Base-by-base conservation (phyloP, 352 stramenopile genomes). In the Phytophthora tentaculata region DNA sequence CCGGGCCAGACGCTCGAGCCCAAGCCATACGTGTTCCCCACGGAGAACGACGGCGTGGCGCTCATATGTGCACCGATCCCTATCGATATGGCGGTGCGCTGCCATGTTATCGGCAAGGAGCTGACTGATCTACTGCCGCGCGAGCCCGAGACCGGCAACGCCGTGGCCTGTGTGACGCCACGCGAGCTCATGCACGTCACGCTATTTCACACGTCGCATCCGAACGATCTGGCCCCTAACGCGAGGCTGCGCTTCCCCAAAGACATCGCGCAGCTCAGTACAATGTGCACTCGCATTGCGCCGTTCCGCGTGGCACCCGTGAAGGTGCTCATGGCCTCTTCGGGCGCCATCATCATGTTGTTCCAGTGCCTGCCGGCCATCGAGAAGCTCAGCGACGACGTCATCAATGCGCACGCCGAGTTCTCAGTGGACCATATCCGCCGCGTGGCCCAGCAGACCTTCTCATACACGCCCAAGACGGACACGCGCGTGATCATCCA, bases 191-290 rank as follows among this genome's bases (percentile, higher is more conserved):
- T 94, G 85, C 85, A 94, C 68, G 67, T 94, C 63, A 94, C 85
- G 56, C 69, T 94, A 8, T 91, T 90, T 64, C 85, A 94, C 71
- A 91, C 85, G 48, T 94, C 85, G 16, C 83, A 90, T 49, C 85
- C 85, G 5, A 71, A 80, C 23, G 83, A 89, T 13, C 57, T 91
- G 35, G 64, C 84, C 2, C 80, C 82, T 0, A 55, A 77, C 26
- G 77, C 80, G 14, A 80, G 64, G 39, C 35, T 61, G 3, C 80
- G 76, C 1, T 72, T 76, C 39, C 26, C 52, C 5, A 50, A 80
- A 44, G 80, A 91, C 57, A 76, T 91, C 51, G 67, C 39, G 9
- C 77, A 77, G 35, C 65, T 94, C 10, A 68, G 55, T 9, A 50
- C 28, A 19, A 73, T 91, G 44, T 79, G 78, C 9, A 50, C 57